phyloP scores from a whole-genome alignment of 1,284 basidiomycete species.

The Entoloma clypeatum region DNA sequence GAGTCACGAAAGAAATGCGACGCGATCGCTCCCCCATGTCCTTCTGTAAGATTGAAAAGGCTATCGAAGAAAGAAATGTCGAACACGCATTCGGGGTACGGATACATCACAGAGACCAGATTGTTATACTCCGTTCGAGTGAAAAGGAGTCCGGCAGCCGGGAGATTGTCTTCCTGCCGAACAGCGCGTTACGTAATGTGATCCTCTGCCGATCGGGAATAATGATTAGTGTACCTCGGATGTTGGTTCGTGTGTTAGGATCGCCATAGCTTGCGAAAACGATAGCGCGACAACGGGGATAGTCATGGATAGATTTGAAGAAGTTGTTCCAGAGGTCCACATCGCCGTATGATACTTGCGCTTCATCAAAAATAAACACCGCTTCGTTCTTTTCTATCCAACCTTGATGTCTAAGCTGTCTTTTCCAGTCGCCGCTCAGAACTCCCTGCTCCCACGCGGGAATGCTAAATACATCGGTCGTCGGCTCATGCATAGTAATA shows the following conservation, averaged over 20 bases:
- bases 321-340: conserved; percentile 12
- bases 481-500: too few species aligned
- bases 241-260: conserved; percentile 4
- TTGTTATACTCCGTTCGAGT: conserved; percentile 14
- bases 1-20: too few species aligned
- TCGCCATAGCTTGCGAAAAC: conserved; percentile 16
- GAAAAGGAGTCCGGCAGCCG: conserved; percentile 17
- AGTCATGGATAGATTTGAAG: conserved; percentile 12
- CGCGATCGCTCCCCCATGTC: conserved; percentile 16
- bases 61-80: conserved; percentile 11
- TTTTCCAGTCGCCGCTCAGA: too few species aligned
- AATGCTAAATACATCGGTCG: too few species aligned
- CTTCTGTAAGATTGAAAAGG: conserved; percentile 11
- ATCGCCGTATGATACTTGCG: conserved; percentile 15
- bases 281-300: conserved; percentile 3
- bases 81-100: conserved; percentile 6
- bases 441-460: too few species aligned
- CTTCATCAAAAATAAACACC: conserved; percentile 19
- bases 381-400: conserved; percentile 10
- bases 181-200: conserved; percentile 11
- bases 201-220: conserved; percentile 11
- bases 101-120: conserved; percentile 12
- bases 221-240: conserved; percentile 5
- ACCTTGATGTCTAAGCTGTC: conserved; percentile 4
- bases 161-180: conserved; percentile 10